Evolutionary conservation across 495 filamentous ascomycete genomes (phyloP).

Genomic region (Glarea lozoyensis): DNA sequence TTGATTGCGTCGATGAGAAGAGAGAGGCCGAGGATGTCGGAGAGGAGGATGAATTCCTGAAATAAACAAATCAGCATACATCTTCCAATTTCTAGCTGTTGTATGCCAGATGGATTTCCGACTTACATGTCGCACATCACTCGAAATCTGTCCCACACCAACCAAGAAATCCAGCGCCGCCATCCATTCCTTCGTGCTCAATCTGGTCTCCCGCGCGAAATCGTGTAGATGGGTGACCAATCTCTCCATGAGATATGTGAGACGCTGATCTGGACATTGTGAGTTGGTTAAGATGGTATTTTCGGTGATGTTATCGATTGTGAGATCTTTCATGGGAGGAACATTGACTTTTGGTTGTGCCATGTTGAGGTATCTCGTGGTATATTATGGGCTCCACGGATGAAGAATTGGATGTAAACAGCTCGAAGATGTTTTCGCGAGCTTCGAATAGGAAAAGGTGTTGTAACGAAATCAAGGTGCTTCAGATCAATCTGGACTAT

Average conservation of each 20-base stretch:
- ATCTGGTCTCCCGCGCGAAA: slow-evolving; percentile 71
- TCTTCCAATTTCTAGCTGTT: neutral
- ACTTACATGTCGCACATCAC: slow-evolving; percentile 57
- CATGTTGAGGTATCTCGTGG: slow-evolving; percentile 27
- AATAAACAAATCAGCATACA: neutral
- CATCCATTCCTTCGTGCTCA: slow-evolving; percentile 79
- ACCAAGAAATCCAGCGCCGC: slow-evolving; percentile 60
- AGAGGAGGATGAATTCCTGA: slow-evolving; percentile 91
- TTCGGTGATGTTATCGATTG: slow-evolving; percentile 74
- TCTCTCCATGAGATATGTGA: slow-evolving; percentile 64
- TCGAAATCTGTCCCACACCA: slow-evolving; percentile 63
- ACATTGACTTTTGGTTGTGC: slow-evolving; percentile 42
- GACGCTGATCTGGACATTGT: slow-evolving; percentile 51
- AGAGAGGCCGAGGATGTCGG: slow-evolving; percentile 82
- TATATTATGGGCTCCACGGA: too few species aligned
- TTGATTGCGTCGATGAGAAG: slow-evolving; percentile 86
- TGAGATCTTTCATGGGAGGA: slow-evolving; percentile 62
- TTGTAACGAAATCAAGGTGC: too few species aligned
- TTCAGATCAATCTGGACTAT: too few species aligned
- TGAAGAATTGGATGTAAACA: too few species aligned
- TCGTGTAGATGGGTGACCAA: slow-evolving; percentile 76
- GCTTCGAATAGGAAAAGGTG: too few species aligned
- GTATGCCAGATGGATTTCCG: neutral
- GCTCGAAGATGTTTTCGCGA: too few species aligned
- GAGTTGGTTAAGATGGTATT: slow-evolving; percentile 70